Base-by-base conservation (phyloP, 2,329 filamentous ascomycete species). In the Curvularia sp. region DNA sequence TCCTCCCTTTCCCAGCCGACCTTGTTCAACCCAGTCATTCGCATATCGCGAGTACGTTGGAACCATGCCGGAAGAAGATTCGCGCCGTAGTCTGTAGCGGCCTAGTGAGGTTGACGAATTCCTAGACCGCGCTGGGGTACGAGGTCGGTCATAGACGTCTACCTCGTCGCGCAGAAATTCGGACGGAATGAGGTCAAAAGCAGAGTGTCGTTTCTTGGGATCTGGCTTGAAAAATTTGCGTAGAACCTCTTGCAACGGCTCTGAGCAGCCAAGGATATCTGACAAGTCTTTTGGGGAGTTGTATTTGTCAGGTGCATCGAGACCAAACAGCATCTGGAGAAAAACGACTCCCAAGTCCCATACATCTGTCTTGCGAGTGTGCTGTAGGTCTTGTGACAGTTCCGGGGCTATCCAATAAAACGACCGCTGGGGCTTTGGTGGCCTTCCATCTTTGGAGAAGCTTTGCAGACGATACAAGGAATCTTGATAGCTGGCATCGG, bases 311-410 rank as follows among this genome's bases (percentile, higher is more conserved):
- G 90, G 82, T 6, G 92, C 86, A 64, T 92, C 87, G 32, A 92
- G 82, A 2, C 95, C 95, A 74, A 97, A 94, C 3, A 95, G 85
- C 92, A 98, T 97, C 74, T 99, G 94, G 38, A 97, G 78, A 67
- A 97, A 91, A 5, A 97, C 86, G 28, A 97, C 87, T 4, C 95
- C 95, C 69, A 99, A 87, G 65, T 97, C 91, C 95, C 95, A 99
- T 8, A 98, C 86, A 74, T 98, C 95, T 0, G 92, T 92, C 75
- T 97, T 97, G 69, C 78, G 89, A 82, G 75, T 89, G 51, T 76
- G 75, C 36, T 75, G 72, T 23, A 83, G 27, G 85, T 88, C 58
- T 84, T 86, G 28, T 5, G 86, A 84, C 49, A 93, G 83, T 77
- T 97, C 93, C 1, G 93, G 90, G 1, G 93, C 87, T 6, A 90